phyloP scores from a whole-genome alignment of 1,284 basidiomycete species.

The Apiotrichum domesticum region DNA sequence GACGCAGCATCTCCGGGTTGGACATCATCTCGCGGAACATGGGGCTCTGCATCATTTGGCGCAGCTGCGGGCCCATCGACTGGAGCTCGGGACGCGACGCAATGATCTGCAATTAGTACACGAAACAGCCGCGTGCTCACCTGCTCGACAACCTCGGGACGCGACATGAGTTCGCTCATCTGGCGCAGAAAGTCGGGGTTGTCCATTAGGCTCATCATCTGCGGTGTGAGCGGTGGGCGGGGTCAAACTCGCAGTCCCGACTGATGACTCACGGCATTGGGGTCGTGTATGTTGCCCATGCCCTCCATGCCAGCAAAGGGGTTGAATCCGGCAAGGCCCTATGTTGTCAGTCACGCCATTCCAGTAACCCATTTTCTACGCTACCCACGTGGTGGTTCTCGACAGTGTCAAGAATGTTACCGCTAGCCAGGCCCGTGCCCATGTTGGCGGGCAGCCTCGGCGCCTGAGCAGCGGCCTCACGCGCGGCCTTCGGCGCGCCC shows the following conservation, averaged over 20 bases:
- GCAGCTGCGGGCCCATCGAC: constrained; percentile 70
- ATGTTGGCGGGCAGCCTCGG: constrained; percentile 62
- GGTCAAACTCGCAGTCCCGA: too few relatives aligned
- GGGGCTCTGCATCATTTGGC: constrained; percentile 72
- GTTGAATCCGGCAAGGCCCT: constrained; percentile 59
- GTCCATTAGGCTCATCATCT: constrained; percentile 78
- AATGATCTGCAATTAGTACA: constrained; percentile 53
- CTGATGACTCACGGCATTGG: constrained; percentile 65
- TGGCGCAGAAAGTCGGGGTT: constrained; percentile 68
- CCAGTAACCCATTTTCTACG: background rate
- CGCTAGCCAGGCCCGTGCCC: constrained; percentile 70
- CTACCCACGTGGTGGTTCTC: constrained; percentile 40
- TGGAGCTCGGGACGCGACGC: constrained; percentile 71
- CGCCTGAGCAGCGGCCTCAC: constrained; percentile 28
- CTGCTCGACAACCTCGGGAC: constrained; percentile 74
- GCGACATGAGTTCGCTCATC: constrained; percentile 58
- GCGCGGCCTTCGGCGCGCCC: constrained; percentile 58
- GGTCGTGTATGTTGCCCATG: constrained; percentile 76
- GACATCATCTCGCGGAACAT: constrained; percentile 72
- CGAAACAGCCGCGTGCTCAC: constrained; percentile 24
- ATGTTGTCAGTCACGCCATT: constrained; percentile 8
- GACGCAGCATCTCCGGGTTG: constrained; percentile 40
- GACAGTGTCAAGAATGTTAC: constrained; percentile 54
- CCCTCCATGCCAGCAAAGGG: constrained; percentile 70
- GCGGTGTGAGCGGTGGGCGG: background rate